Evolutionary conservation across 2,329 filamentous ascomycete species (phyloP).

Genomic region (Exophiala calicioides): DNA sequence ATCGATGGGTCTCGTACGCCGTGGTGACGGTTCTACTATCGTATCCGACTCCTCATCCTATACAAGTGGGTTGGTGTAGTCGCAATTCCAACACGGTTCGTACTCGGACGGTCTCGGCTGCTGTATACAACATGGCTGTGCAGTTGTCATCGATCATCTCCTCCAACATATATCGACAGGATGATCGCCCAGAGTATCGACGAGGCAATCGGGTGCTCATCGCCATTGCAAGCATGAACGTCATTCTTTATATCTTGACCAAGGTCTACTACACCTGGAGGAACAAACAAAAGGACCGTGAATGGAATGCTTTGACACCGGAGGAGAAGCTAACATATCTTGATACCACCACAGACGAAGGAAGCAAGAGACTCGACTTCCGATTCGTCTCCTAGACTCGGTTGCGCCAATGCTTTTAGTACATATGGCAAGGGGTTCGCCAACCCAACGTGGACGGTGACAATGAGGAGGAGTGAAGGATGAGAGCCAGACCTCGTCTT

Average conservation of each 20-base stretch:
- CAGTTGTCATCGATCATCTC: conserved; percentile 39
- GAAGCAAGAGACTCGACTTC: conserved; percentile 39
- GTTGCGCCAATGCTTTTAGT: no score
- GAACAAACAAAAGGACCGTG: conserved; percentile 36
- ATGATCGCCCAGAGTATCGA: conserved; percentile 59
- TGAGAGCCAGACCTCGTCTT: no score
- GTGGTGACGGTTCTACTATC: conserved; percentile 54
- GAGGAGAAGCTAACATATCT: conserved; percentile 42
- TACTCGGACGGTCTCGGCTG: conserved; percentile 40
- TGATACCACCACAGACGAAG: conserved; percentile 38
- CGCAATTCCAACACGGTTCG: conserved; percentile 43
- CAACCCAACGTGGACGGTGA: no score
- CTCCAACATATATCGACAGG: conserved; percentile 36
- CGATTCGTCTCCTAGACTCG: no score
- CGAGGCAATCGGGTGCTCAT: conserved; percentile 60
- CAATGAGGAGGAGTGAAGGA: no score
- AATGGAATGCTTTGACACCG: conserved; percentile 46
- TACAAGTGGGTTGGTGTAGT: conserved; percentile 47
- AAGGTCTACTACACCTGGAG: conserved; percentile 44
- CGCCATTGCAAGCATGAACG: conserved; percentile 51
- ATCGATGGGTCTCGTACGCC: conserved; percentile 53
- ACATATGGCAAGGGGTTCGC: no score
- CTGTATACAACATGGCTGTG: conserved; percentile 44
- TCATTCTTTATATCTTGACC: conserved; percentile 51
- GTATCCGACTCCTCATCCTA: conserved; percentile 59